Conservation (phyloP, 2,329 filamentous ascomycete species). For the Fusarium staphyleae region DNA sequence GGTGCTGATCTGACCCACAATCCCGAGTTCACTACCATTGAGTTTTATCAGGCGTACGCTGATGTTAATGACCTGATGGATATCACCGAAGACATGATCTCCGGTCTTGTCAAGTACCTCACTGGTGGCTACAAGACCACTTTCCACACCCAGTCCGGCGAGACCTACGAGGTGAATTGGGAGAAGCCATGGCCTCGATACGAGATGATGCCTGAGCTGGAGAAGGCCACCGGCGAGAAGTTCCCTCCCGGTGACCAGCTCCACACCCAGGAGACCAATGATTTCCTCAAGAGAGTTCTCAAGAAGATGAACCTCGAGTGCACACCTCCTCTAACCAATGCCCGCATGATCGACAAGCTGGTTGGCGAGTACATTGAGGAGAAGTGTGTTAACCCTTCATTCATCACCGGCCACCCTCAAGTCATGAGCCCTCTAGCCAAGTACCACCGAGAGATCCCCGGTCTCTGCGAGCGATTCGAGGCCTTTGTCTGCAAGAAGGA, state of each 20-base stretch:
- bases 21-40: conserved; percentile 94
- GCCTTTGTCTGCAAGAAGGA: conserved; percentile 82
- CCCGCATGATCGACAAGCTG: conserved; percentile 95
- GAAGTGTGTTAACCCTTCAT: conserved; percentile 86
- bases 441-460: conserved; percentile 81
- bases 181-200: conserved; percentile 90
- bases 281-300: conserved; percentile 83
- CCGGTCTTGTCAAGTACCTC: conserved; percentile 84
- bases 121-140: conserved; percentile 85
- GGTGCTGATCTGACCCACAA: conserved; percentile 81
- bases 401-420: conserved; percentile 69
- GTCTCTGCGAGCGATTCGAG: conserved; percentile 96
- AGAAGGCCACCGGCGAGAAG: conserved; percentile 88
- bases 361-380: conserved; percentile 95
- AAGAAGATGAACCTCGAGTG: conserved; percentile 93
- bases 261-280: conserved; percentile 86
- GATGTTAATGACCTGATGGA: conserved; percentile 85
- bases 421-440: conserved; percentile 93
- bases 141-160: conserved; percentile 86
- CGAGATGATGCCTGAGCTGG: conserved; percentile 88
- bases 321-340: conserved; percentile 87
- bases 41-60: conserved; percentile 95
- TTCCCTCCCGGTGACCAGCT: conserved; percentile 90
- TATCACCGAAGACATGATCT: conserved; percentile 92
- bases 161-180: conserved; percentile 94